Conservation (phyloP, 2,329 filamentous ascomycete species). For the Neoscytalidium dimidiatum region DNA sequence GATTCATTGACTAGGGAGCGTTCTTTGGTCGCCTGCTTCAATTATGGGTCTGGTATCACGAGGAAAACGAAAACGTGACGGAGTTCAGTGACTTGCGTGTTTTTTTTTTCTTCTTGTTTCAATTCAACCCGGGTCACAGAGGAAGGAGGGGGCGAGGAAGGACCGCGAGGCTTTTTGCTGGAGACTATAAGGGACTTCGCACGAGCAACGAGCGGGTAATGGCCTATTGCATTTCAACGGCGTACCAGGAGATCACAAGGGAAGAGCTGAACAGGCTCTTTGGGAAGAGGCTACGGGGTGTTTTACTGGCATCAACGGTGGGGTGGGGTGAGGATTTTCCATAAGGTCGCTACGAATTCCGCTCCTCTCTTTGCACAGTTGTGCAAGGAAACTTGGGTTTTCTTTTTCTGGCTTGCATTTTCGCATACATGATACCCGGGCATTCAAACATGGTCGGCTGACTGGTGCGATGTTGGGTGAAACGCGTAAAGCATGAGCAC, state of each 20-base stretch:
- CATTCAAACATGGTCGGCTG: conserved; percentile 10
- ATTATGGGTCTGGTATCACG: background rate
- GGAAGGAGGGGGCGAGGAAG: background rate
- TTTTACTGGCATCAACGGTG: background rate
- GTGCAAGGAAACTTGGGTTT: background rate
- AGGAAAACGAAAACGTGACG: conserved; percentile 11
- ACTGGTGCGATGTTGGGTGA: conserved; percentile 13
- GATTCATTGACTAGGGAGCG: background rate
- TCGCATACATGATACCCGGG: conserved; percentile 11
- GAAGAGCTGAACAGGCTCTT: background rate
- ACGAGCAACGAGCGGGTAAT: conserved; percentile 6
- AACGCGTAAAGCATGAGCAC: background rate
- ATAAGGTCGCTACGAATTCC: background rate
- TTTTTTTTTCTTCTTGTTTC: background rate
- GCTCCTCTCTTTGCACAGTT: background rate
- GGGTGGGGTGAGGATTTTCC: background rate
- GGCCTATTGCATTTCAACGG: conserved; percentile 14
- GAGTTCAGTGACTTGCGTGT: conserved; percentile 3
- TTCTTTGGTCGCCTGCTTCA: background rate
- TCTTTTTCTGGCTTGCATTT: background rate
- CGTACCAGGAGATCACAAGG: background rate
- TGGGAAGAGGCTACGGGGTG: background rate
- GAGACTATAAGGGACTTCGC: background rate
- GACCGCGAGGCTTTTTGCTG: background rate
- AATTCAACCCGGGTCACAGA: background rate